Percentiles rank a stretch among this genome's conserved stretches.
Evolutionary conservation across 2,329 filamentous ascomycete species (phyloP).

Genomic region (Colletotrichum sidae): DNA sequence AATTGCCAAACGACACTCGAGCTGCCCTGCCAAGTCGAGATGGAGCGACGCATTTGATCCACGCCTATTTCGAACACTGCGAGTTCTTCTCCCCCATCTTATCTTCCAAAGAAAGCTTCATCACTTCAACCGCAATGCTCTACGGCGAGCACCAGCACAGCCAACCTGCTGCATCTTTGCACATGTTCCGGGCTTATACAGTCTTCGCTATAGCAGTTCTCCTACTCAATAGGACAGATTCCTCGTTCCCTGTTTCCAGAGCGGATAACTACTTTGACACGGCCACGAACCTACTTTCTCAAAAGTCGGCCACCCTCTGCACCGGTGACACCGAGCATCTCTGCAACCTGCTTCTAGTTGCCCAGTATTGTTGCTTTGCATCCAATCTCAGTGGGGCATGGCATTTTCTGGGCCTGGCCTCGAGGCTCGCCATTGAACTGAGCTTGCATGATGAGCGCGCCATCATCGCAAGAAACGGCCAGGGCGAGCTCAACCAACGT

Average conservation of each 20-base stretch:
- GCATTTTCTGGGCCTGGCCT: no score
- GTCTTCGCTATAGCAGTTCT: constrained; percentile 32
- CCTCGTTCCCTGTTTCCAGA: constrained; percentile 24
- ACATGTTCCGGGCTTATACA: constrained; percentile 24
- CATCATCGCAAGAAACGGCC: no score
- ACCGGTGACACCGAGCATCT: constrained; percentile 11
- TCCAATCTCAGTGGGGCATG: no score
- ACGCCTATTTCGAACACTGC: constrained; percentile 45
- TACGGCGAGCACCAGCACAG: constrained; percentile 3
- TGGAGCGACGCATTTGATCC: constrained; percentile 26
- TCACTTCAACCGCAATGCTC: constrained; percentile 14
- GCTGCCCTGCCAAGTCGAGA: constrained; percentile 31
- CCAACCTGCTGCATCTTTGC: not conserved
- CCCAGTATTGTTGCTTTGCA: no score
- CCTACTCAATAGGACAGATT: constrained; percentile 35
- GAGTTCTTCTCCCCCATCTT: constrained; percentile 44
- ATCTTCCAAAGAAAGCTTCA: constrained; percentile 36
- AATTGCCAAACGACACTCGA: constrained; percentile 30
- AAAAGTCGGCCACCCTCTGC: constrained; percentile 25
- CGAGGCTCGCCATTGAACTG: no score
- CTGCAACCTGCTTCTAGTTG: no score
- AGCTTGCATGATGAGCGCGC: no score
- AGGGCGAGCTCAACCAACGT: no score
- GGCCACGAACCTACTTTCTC: constrained; percentile 21
- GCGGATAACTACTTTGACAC: constrained; percentile 33